Evolutionary conservation across 805 yeast species (phyloP), one percentile per base, ranked within the genome.

Genomic region (Metschnikowia amazonensis): DNA sequence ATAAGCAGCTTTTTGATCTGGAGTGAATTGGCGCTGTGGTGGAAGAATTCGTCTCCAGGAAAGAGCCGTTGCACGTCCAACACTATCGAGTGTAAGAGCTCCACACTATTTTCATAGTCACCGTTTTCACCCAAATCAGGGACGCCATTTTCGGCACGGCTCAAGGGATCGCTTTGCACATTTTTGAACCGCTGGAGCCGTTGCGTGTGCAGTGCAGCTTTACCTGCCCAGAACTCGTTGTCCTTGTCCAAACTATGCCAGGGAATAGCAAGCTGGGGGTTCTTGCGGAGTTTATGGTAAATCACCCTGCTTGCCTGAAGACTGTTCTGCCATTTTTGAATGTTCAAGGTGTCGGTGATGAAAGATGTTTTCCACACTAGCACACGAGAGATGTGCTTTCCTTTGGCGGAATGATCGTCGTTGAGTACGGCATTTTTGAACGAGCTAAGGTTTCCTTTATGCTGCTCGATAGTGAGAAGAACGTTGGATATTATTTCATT

Each of bases 11-110:
- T 48, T 43, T 66, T 68, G 42, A 54, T 48, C 13, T 30, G 40
- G 14, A 55, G 33, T 2, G 66, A 51, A 5, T 34, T 35, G 3
- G 59, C 52, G 29, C 44, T 44, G 25, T 50, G 37, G 21, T 56
- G 49, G 43, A 59, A 59, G 47, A 60, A 66, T 17, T 52, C 58
- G 39, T 70, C 74, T 1, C 75, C 76, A 1, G 83, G 82, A 51
- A 79, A 78, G 10, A 79, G 59, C 44, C 83, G 58, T 36, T 77
- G 77, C 3, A 77, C 74, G 48, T 79, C 83, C 36, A 75, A 55
- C n/a, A 76, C 67, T 25, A 79, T 70, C 6, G 66, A 60, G 23
- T 64, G 64, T 24, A 79, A 59, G 8, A 72, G 60, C 27, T 75
- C 77, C 3, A 63, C 40, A 49, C 75, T 77, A 27, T n/a, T 24